Conservation (phyloP, 768 basidiomycete species). For the Trametes maxima region DNA sequence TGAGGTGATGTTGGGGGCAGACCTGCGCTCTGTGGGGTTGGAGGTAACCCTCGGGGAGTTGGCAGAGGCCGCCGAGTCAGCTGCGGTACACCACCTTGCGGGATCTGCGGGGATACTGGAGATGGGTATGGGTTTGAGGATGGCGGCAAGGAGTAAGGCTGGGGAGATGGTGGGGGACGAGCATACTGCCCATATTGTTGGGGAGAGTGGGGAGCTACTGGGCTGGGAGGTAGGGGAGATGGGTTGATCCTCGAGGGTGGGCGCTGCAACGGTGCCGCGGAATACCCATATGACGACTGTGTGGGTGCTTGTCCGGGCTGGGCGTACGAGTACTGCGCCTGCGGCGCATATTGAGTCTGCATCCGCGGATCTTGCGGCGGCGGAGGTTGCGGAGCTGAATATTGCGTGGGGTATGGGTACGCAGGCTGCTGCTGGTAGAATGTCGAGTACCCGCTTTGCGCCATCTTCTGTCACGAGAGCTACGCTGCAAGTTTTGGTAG, state of each 20-base stretch:
- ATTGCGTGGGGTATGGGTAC: conserved; percentile 9
- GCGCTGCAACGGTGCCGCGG: neutral
- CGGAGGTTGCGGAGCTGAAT: neutral
- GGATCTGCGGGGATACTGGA: conserved; percentile 15
- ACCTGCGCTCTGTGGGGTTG: conserved; percentile 22
- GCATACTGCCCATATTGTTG: conserved; percentile 13
- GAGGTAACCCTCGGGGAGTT: conserved; percentile 20
- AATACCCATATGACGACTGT: neutral
- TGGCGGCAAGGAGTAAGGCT: neutral
- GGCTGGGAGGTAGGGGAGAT: neutral
- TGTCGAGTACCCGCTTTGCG: conserved; percentile 17
- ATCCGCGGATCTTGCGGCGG: conserved; percentile 4
- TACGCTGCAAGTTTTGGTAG: too few species aligned
- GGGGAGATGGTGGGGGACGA: conserved; percentile 18
- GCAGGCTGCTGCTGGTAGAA: conserved; percentile 7
- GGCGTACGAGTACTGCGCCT: neutral
- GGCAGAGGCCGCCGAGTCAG: conserved; percentile 26
- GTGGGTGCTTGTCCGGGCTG: neutral
- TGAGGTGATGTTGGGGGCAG: conserved; percentile 15
- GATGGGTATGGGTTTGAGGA: conserved; percentile 16
- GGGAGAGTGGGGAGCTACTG: conserved; percentile 2
- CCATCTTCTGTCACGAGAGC: neutral
- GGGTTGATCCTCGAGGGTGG: conserved; percentile 5
- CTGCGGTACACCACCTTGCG: conserved; percentile 12
- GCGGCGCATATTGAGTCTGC: conserved; percentile 1